Percentiles rank a stretch among this genome's conserved stretches.
These are phyloP conservation scores for Ceratocystis ficicola DNA, from an alignment of 2,329 filamentous ascomycete species.

Conservation along the genomic window DNA sequence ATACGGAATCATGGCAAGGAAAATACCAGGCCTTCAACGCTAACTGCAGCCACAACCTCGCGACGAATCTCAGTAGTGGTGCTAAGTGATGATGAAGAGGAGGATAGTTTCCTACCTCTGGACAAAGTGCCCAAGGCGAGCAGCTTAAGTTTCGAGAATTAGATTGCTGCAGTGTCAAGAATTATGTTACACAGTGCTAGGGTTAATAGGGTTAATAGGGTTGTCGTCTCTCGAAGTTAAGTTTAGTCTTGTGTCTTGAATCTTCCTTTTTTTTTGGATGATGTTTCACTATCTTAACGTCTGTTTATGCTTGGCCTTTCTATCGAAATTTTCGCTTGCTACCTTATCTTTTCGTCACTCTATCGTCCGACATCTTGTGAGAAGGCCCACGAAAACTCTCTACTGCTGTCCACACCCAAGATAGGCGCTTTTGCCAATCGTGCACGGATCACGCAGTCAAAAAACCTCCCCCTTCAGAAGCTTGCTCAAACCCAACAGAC, in stretches of 20 bases:
- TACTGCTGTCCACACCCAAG: background rate
- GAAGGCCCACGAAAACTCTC: no score
- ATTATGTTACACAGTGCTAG: background rate
- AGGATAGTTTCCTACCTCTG: background rate
- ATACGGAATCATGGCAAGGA: background rate
- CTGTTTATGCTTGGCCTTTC: no score
- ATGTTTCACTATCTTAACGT: no score
- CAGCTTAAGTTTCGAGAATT: background rate
- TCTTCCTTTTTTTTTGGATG: background rate
- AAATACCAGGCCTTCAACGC: background rate
- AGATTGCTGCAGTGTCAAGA: background rate
- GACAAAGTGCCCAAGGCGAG: conserved; percentile 3
- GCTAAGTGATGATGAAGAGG: conserved; percentile 15
- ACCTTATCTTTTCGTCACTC: background rate
- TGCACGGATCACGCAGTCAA: background rate
- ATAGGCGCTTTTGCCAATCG: background rate
- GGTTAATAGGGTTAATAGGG: background rate
- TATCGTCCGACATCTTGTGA: background rate
- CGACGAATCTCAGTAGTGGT: conserved; percentile 2
- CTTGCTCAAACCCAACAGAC: background rate
- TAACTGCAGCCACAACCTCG: background rate
- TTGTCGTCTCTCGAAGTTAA: background rate
- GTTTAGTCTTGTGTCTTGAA: background rate
- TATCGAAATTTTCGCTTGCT: background rate
- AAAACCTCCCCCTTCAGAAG: background rate